These are phyloP conservation scores for Waitea zeae DNA, from an alignment of 1,284 basidiomycete genomes.

Conservation along the genomic window DNA sequence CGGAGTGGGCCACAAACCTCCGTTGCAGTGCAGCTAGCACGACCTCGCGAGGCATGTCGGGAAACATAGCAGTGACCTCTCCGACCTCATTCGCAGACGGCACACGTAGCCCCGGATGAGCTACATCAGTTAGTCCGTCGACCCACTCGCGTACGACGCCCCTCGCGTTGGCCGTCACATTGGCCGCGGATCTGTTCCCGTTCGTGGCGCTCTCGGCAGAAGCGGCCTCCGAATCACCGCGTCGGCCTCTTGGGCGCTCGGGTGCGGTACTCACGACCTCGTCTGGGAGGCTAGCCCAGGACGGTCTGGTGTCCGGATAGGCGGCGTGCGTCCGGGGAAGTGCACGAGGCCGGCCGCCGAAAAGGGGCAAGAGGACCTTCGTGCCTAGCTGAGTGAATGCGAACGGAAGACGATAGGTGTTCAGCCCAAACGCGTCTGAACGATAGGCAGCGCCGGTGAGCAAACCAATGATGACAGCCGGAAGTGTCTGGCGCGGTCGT, in stretches of 20 bases:
- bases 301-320: too few species aligned
- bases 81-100: slow-evolving; percentile 62
- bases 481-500: slow-evolving; percentile 43
- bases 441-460: slow-evolving; percentile 63
- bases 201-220: too few species aligned
- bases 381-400: slow-evolving; percentile 30
- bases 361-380: slow-evolving; percentile 38
- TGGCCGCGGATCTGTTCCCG: too few species aligned
- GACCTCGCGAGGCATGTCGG: slow-evolving; percentile 56
- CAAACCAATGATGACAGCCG: slow-evolving; percentile 45
- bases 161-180: not conserved
- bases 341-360: slow-evolving; percentile 44
- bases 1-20: slow-evolving; percentile 33
- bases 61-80: slow-evolving; percentile 69
- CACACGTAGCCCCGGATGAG: slow-evolving; percentile 41
- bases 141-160: slow-evolving; percentile 67
- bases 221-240: too few species aligned
- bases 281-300: too few species aligned
- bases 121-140: slow-evolving; percentile 54
- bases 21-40: slow-evolving; percentile 66
- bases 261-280: too few species aligned
- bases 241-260: too few species aligned
- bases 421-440: slow-evolving; percentile 60
- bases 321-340: too few species aligned
- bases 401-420: slow-evolving; percentile 55